Evolutionary conservation across 805 yeast genomes (phyloP), one percentile per base, ranked within the genome.

Genomic region (Candida cerambycidarum): DNA sequence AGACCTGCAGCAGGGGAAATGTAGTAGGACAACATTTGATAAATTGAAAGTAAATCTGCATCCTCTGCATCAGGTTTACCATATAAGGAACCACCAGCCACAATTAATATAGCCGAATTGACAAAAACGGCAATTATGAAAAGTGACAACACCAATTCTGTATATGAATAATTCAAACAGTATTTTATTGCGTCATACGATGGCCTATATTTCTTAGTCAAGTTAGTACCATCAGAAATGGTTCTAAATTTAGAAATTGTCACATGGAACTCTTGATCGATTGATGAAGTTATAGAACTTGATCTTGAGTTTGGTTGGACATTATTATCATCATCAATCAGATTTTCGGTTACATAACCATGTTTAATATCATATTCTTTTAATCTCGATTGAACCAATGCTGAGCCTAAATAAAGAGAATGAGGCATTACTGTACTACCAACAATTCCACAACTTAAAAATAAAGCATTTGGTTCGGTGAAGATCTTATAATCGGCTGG

Each of bases 111-210:
- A 3, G 97, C 88, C 8, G 95, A 79, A 63, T 89, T 89, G 45
- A 89, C 96, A 67, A 89, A 89, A n/a, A 90, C 76, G 0, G 97
- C 97, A 29, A 89, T 92, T 2, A 92, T 75, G 57, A 89, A 82
- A 33, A 89, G 71, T 1, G 96, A 87, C 14, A 89, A 75, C 33
- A 88, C 80, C 41, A 89, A 73, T 65, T 89, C 97, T 10, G 84
- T 85, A 41, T 88, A 85, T 0, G 96, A 83, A 61, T 78, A 88
- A 12, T 79, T 76, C 81, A 89, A 79, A 35, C 92, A 80, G 57
- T 85, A 86, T 47, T 81, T 74, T 47, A 89, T 83, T 2, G 97
- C 96, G 44, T 80, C 81, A 32, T 86, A 66, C 2, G 95, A 83
- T 11, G 97, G 97, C 44, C 78, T 73, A 59, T 81, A 83, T 29